Evolutionary conservation across 2,329 filamentous ascomycete species (phyloP).

Genomic region (Penicillium sp.): DNA sequence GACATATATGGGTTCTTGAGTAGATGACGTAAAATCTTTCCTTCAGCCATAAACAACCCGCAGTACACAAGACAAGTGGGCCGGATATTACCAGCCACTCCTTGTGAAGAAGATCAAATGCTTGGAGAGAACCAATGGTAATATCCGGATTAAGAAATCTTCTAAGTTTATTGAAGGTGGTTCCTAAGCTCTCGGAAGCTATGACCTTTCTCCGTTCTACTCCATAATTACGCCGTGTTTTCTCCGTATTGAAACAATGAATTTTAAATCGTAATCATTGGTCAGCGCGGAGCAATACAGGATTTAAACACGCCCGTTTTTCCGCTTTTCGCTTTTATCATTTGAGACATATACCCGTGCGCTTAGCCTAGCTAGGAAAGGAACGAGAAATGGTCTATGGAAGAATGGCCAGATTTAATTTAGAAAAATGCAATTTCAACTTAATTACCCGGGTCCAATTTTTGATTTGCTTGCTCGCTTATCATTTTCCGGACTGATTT

Average conservation of each 20-base stretch:
- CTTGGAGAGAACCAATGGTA: background rate
- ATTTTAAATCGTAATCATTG: background rate
- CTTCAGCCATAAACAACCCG: background rate
- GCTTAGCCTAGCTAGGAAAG: background rate
- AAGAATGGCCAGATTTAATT: background rate
- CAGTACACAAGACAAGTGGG: background rate
- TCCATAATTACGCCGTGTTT: background rate
- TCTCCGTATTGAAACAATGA: background rate
- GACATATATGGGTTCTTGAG: too few relatives aligned
- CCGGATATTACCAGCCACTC: background rate
- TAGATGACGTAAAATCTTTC: background rate
- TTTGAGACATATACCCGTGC: background rate
- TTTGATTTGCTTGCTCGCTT: slow-evolving; percentile 17
- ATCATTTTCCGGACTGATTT: slow-evolving; percentile 8
- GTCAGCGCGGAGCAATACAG: background rate
- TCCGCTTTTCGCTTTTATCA: background rate
- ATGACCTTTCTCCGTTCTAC: background rate
- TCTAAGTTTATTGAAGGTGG: background rate
- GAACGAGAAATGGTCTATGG: background rate
- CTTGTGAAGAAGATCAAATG: background rate
- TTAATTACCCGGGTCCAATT: background rate
- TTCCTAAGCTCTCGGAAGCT: background rate
- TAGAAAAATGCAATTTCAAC: background rate
- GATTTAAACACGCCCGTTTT: background rate
- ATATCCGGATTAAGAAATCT: background rate